These are phyloP conservation scores for Camellia japonica DNA, from an alignment of 148 eudicot genomes.

Conservation along the genomic window DNA sequence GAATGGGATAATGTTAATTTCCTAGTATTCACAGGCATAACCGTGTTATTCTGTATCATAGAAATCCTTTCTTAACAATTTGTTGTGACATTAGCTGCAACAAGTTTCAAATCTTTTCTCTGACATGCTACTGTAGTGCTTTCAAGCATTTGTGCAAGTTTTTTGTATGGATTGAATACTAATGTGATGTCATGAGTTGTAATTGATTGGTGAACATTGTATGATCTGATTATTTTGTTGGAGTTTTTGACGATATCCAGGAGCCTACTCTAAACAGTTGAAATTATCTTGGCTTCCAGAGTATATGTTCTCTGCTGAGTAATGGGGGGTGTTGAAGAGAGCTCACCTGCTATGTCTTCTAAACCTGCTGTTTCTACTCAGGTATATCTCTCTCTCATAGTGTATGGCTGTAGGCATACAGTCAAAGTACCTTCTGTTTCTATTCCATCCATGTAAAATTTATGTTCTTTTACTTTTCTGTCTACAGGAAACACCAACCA, in stretches of 20 bases:
- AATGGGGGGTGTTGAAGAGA: constrained; percentile 70
- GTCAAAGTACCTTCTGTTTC: background rate
- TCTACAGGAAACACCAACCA: constrained; percentile 56
- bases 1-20: no score
- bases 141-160: background rate
- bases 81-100: background rate
- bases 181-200: background rate
- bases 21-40: no score
- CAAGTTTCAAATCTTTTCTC: background rate
- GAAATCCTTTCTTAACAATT: background rate
- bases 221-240: background rate
- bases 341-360: constrained; percentile 58
- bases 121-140: background rate
- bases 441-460: background rate
- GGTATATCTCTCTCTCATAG: constrained; percentile 33
- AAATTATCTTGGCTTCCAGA: background rate
- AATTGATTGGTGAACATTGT: background rate
- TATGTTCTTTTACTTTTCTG: constrained; percentile 5
- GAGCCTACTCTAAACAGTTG: background rate
- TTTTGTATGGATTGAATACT: background rate
- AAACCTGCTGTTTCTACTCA: constrained; percentile 52
- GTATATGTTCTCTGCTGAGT: constrained; percentile 2
- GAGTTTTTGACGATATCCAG: background rate
- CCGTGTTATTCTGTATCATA: background rate
- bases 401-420: background rate